Evolutionary conservation across 2,329 filamentous ascomycete species (phyloP).

Genomic region (Cercospora sesami): DNA sequence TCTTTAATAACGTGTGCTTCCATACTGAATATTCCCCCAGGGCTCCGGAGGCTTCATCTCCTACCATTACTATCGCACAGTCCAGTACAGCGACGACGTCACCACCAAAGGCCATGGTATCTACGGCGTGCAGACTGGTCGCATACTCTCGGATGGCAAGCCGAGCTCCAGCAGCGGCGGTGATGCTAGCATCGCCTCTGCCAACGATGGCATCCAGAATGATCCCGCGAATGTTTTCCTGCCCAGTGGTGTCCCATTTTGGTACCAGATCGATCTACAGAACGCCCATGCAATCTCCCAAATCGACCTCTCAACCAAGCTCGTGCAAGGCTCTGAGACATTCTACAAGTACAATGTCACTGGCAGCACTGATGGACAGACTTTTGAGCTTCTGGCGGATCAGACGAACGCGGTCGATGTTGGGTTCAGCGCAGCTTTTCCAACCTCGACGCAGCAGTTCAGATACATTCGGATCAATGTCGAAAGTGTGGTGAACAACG

Average conservation of each 20-base stretch:
- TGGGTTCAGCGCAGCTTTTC: constrained; percentile 12
- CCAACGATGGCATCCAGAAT: constrained; percentile 25
- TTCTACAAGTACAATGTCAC: constrained; percentile 28
- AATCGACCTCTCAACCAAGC: constrained; percentile 25
- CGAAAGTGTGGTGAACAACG: constrained; percentile 12
- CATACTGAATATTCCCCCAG: constrained; percentile 1
- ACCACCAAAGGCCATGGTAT: constrained; percentile 19
- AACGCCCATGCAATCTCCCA: constrained; percentile 16
- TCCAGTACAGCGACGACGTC: constrained; percentile 27
- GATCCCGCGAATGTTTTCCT: constrained; percentile 17
- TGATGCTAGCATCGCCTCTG: constrained; percentile 13
- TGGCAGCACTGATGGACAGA: constrained; percentile 19
- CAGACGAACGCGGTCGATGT: constrained; percentile 15
- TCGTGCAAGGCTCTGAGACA: constrained; percentile 27
- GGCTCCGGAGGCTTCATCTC: constrained; percentile 23
- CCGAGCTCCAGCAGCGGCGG: constrained; percentile 18
- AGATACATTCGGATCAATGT: constrained; percentile 16
- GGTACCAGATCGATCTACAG: constrained; percentile 28
- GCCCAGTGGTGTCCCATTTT: constrained; percentile 26
- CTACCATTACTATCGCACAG: constrained; percentile 24
- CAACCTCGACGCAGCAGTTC: constrained; percentile 10
- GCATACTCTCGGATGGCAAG: constrained; percentile 26
- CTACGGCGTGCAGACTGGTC: constrained; percentile 27
- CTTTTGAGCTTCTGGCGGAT: constrained; percentile 18
- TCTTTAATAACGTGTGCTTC: not conserved